Percentiles rank a stretch among this genome's conserved stretches.
Evolutionary conservation across 2,329 filamentous ascomycete genomes (phyloP).

Genomic region (Diaporthe nobilis): DNA sequence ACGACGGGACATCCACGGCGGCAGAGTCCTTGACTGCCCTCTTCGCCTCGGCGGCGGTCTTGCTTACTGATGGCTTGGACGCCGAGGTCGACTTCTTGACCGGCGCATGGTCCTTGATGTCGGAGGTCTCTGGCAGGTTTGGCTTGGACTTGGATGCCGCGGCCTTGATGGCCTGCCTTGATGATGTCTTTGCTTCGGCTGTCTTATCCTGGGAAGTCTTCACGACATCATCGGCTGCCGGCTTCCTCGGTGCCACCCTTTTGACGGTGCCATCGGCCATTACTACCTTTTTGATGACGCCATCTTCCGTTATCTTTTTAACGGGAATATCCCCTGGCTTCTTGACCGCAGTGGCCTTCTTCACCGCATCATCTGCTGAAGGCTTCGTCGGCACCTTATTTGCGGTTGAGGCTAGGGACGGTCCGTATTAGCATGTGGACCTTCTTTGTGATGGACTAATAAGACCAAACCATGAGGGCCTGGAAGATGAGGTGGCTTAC

Average conservation of each 20-base stretch:
- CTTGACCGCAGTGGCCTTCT: constrained; percentile 20
- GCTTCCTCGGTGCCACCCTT: constrained; percentile 11
- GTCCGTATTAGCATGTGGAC: constrained; percentile 18
- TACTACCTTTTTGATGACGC: background rate
- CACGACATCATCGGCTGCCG: background rate
- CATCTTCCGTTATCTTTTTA: background rate
- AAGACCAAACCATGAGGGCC: background rate
- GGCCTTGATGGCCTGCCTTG: constrained; percentile 30
- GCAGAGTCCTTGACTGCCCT: constrained; percentile 33
- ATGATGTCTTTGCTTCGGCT: constrained; percentile 9
- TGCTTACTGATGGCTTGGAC: constrained; percentile 25
- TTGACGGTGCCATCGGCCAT: background rate
- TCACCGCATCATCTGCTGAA: constrained; percentile 22
- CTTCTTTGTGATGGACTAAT: background rate
- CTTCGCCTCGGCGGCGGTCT: constrained; percentile 28
- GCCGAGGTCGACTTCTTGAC: constrained; percentile 30
- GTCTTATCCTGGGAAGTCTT: constrained; percentile 5
- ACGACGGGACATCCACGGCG: constrained; percentile 9
- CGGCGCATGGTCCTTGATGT: constrained; percentile 40
- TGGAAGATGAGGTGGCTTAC: constrained; percentile 32
- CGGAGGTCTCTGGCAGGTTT: constrained; percentile 8
- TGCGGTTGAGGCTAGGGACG: constrained; percentile 18
- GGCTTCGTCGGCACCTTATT: constrained; percentile 22
- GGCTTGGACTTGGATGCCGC: constrained; percentile 20
- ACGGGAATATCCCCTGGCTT: background rate